Base-by-base conservation (phyloP, 1,284 basidiomycete species). In the Leccinum subatratum region DNA sequence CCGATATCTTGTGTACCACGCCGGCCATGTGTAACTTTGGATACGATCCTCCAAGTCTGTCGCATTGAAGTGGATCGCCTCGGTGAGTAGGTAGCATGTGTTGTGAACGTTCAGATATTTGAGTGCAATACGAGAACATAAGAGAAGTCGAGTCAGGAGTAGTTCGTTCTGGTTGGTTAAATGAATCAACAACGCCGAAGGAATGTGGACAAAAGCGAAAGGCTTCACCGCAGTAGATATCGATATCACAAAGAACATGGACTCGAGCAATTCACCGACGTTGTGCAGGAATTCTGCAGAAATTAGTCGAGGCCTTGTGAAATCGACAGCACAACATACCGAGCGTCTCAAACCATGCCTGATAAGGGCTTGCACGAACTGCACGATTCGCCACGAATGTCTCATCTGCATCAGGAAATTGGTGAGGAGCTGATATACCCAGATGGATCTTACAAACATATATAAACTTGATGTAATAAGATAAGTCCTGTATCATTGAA, bases 191-290 rank as follows among this genome's bases (percentile, higher is more conserved):
- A n/a, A 61, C 12, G 39, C 3, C 30, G 45, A 34, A 9, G 20
- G 45, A 6, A 34, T n/a, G 3, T 4, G 7, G 22, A 6, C 1
- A 4, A 62, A 5, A 57, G 18, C 2, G 12, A 14, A 57, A 4
- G 9, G 7, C 81, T 86, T 76, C 73, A 94, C 92, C 37, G 95
- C 93, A 12, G 88, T 88, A 25, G 39, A 39, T 39, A 39, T 39
- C 20, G 91, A 89, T 76, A 98, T 87, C 20, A 98, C 89, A 51
- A 92, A 88, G 69, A 96, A 94, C 74, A 95, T 84, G 72, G 95
- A 94, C 70, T 96, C 93, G 67, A 98, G 78, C 62, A 94, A 83
- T 59, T 92, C 87, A 69, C 98, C 94, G 9, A 89, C 79, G 0
- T 85, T 86, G 45, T 84, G 78, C 32, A 88, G 75, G 69, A 83